phyloP scores from a whole-genome alignment of 495 filamentous ascomycete genomes.

The Trichocladium uniseriatum region DNA sequence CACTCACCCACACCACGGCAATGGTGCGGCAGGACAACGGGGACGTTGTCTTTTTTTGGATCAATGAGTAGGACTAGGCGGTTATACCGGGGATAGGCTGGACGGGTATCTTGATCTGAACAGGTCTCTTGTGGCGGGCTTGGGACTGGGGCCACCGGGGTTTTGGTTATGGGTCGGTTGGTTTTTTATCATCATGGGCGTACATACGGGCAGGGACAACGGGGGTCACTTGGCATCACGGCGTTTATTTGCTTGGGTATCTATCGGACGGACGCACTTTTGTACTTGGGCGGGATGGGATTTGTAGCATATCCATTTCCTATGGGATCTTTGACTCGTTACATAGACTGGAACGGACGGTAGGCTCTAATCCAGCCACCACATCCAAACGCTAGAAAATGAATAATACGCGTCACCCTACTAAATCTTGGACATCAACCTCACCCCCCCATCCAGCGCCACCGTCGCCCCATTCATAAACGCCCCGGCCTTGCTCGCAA shows the following conservation, averaged over 20 bases:
- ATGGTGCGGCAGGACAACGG: too few species aligned
- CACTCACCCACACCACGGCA: too few species aligned
- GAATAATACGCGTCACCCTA: background rate
- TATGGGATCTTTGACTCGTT: too few species aligned
- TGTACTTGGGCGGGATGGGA: background rate
- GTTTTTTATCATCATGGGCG: background rate
- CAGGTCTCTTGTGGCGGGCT: too few species aligned
- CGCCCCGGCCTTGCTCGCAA: slow-evolving; percentile 59
- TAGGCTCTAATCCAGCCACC: background rate
- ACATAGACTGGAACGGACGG: background rate
- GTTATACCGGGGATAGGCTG: too few species aligned
- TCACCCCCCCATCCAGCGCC: slow-evolving; percentile 56
- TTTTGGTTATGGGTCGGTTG: background rate
- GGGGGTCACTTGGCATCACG: background rate
- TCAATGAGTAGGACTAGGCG: too few species aligned
- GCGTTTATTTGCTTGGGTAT: background rate
- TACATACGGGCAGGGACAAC: background rate
- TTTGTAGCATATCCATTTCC: background rate
- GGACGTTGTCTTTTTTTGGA: background rate
- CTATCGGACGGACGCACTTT: too few species aligned
- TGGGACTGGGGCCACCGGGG: too few species aligned
- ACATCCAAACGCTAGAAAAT: background rate
- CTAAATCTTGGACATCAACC: slow-evolving; percentile 28
- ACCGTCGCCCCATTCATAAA: slow-evolving; percentile 75
- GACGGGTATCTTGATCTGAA: too few species aligned